Base-by-base conservation (phyloP, 1,139 yeast species). In the Protomyces pachydermus region DNA sequence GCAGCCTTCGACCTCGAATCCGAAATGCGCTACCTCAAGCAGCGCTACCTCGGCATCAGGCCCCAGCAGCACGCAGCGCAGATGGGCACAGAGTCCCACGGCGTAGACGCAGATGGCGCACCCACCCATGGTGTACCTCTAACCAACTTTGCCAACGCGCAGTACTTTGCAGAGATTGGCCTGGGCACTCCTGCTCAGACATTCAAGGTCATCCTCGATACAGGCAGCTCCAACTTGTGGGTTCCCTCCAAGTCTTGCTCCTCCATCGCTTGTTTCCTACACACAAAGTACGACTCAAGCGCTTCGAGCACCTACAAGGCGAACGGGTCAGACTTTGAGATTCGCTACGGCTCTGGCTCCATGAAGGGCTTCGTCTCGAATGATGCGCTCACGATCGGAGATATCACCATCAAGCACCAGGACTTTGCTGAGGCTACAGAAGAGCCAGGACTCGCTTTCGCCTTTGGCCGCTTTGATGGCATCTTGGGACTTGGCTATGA, bases 401-500 rank as follows among this genome's bases (percentile, higher is more conserved):
- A 88, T 74, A 83, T 93, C 78, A 78, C 80, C 63, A 90, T 93
- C 73, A 87, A 91, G 69, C 78, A 86, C 69, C 98, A 91, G 79
- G 95, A 87, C 74, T 93, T 93, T 75, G 98, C 96, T 67, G 98
- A 93, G 80, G 93, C 97, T 67, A 93, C 98, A 67, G 84, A 84
- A 70, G 98, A 93, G 79, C 98, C 98, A 45, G 98, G 98, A 64
- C 82, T 93, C 72, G 95, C 98, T 0, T 93, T 93, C 79, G 98
- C 98, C 65, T 93, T 93, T 77, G 98, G 97, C 75, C 91, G 93
- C 76, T 91, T 93, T 74, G 98, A 93, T 75, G 98, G 98, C 77
- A 91, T 93, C 70, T 80, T 93, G 68, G 98, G 98, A 69, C 84
- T 93, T 71, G 98, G 90, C 69, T 93, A 91, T 78, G 90, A 89